phyloP scores from a whole-genome alignment of 257 asterid species.

The Coffea eugenioides region DNA sequence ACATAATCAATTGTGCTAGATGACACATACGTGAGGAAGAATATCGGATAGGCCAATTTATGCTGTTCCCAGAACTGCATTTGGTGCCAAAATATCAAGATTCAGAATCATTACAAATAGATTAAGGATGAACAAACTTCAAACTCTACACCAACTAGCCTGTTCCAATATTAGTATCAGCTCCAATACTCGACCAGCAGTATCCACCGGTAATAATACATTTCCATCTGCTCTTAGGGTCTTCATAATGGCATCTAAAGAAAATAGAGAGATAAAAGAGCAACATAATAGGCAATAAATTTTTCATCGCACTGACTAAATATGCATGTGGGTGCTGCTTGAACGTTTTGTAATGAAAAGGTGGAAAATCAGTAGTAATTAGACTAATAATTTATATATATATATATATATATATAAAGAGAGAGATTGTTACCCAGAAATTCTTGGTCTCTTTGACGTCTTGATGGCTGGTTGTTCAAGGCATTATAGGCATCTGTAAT shows the following conservation, averaged over 20 bases:
- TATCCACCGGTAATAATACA: conserved; percentile 84
- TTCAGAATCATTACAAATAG: conserved; percentile 20
- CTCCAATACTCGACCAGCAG: conserved; percentile 99
- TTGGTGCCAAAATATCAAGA: conserved; percentile 25
- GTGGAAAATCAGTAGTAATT: not conserved
- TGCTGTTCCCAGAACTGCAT: conserved; percentile 91
- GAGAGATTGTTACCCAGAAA: conserved; percentile 63
- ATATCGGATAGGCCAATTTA: conserved; percentile 70
- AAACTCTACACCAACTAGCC: conserved; percentile 36
- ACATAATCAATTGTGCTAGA: conserved; percentile 93
- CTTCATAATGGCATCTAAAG: conserved; percentile 66
- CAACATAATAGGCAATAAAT: not conserved
- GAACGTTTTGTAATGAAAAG: not conserved
- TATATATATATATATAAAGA: no score
- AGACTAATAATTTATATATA: not conserved
- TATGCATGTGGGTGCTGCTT: conserved; percentile 3
- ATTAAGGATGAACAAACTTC: conserved; percentile 16
- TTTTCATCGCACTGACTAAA: not conserved
- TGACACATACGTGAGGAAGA: conserved; percentile 78
- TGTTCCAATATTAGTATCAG: conserved; percentile 82
- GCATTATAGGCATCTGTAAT: conserved; percentile 96
- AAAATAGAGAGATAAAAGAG: conserved; percentile 18
- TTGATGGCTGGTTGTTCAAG: conserved; percentile 84
- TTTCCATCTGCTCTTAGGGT: conserved; percentile 76
- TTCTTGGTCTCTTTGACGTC: conserved; percentile 92